phyloP scores from a whole-genome alignment of 2,329 filamentous ascomycete species.

The Fusarium sambucinum region DNA sequence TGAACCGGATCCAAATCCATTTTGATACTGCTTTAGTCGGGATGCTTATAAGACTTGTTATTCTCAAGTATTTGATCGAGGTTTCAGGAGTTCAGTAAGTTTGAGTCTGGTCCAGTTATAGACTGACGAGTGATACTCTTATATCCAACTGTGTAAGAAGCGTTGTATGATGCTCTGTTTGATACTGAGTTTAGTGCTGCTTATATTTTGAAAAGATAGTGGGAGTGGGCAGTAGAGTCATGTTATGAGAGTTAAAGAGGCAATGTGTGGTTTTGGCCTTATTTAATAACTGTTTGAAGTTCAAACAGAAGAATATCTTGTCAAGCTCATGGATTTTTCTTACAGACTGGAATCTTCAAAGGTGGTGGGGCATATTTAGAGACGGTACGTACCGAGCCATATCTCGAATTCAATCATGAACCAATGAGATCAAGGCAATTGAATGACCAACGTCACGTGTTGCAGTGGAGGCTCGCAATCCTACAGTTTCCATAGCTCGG shows the following conservation, averaged over 20 bases:
- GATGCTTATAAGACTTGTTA: neutral
- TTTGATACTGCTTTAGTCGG: neutral
- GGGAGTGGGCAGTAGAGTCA: fast-evolving
- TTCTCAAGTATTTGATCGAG: neutral
- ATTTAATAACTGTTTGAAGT: neutral
- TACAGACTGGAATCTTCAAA: conserved; percentile 16
- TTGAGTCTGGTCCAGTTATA: neutral
- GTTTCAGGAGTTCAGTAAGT: neutral
- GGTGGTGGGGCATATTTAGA: conserved; percentile 22
- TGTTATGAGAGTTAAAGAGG: neutral
- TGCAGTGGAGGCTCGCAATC: conserved; percentile 40
- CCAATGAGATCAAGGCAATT: conserved; percentile 54
- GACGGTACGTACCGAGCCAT: conserved; percentile 37
- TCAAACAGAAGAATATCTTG: conserved; percentile 6
- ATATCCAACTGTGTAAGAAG: conserved; percentile 15
- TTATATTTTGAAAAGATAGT: neutral
- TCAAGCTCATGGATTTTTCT: conserved; percentile 40
- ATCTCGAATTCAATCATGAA: conserved; percentile 17
- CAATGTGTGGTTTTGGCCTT: neutral
- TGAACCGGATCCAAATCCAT: neutral
- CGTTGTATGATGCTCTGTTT: neutral
- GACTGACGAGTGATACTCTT: neutral
- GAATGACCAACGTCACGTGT: conserved; percentile 54
- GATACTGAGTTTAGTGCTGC: neutral
- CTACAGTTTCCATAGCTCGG: conserved; percentile 45